phyloP scores from a whole-genome alignment of 148 eudicot species.

The Vaccinium corymbosum region DNA sequence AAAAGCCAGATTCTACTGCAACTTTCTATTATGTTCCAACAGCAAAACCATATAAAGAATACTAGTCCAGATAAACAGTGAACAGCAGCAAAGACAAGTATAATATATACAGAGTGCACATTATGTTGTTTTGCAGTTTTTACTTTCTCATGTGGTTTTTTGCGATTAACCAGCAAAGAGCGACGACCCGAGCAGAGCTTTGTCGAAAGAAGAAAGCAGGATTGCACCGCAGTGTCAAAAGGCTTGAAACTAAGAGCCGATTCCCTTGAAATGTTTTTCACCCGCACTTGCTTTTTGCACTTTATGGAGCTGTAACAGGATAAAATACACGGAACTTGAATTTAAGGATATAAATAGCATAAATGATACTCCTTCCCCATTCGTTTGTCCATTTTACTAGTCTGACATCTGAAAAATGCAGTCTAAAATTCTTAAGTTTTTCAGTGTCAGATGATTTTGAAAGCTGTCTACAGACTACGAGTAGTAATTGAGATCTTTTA shows the following conservation, averaged over 20 bases:
- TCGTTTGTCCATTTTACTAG: neutral
- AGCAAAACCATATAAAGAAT: neutral
- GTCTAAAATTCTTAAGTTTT: neutral
- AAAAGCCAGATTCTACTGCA: neutral
- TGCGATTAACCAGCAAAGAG: neutral
- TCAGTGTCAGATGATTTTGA: neutral
- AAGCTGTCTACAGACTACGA: neutral
- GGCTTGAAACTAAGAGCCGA: neutral
- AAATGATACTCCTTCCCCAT: neutral
- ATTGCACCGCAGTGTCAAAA: neutral
- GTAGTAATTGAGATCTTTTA: neutral
- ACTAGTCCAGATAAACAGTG: neutral
- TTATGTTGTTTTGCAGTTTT: neutral
- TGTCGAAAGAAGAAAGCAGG: neutral
- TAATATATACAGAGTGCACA: neutral
- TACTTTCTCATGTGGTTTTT: neutral
- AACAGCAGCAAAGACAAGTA: neutral
- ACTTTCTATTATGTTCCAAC: neutral
- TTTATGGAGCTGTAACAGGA: slow-evolving; percentile 10
- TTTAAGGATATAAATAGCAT: neutral
- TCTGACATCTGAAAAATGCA: neutral
- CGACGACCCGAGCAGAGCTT: neutral
- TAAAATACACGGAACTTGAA: neutral
- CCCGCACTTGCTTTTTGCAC: neutral
- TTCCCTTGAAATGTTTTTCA: neutral